Conservation (phyloP, 495 filamentous ascomycete species). For the Annulohypoxylon moriforme region DNA sequence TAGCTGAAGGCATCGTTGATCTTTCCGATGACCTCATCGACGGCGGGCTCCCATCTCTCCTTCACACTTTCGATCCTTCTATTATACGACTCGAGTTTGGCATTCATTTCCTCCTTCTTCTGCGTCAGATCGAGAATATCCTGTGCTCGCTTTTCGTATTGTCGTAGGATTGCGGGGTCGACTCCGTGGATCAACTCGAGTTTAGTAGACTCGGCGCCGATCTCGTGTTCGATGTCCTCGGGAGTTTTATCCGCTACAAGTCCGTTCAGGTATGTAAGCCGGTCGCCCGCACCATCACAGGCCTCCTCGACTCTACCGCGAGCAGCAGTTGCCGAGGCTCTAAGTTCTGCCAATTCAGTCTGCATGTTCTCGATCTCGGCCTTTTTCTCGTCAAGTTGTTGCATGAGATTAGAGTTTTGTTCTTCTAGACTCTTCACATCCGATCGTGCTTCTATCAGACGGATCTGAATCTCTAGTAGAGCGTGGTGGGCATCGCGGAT, state of each 20-base stretch:
- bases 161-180: constrained; percentile 77
- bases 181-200: constrained; percentile 84
- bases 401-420: constrained; percentile 69
- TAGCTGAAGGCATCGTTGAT: constrained; percentile 91
- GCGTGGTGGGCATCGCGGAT: constrained; percentile 70
- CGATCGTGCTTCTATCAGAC: constrained; percentile 80
- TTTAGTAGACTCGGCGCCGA: constrained; percentile 76
- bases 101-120: constrained; percentile 60
- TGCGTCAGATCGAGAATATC: constrained; percentile 58
- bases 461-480: constrained; percentile 73
- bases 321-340: constrained; percentile 41
- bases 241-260: constrained; percentile 56
- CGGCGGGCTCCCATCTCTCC: constrained; percentile 81
- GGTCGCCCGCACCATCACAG: constrained; percentile 50
- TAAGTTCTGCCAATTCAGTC: constrained; percentile 45
- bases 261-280: constrained; percentile 45
- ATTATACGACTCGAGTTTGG: constrained; percentile 60
- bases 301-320: constrained; percentile 50
- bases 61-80: constrained; percentile 65
- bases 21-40: constrained; percentile 79
- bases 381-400: constrained; percentile 61
- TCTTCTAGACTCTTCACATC: constrained; percentile 73
- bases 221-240: constrained; percentile 77
- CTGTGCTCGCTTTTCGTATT: constrained; percentile 77
- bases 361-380: constrained; percentile 27